Base-by-base conservation (phyloP, 1,284 basidiomycete species). In the Papiliotrema laurentii region DNA sequence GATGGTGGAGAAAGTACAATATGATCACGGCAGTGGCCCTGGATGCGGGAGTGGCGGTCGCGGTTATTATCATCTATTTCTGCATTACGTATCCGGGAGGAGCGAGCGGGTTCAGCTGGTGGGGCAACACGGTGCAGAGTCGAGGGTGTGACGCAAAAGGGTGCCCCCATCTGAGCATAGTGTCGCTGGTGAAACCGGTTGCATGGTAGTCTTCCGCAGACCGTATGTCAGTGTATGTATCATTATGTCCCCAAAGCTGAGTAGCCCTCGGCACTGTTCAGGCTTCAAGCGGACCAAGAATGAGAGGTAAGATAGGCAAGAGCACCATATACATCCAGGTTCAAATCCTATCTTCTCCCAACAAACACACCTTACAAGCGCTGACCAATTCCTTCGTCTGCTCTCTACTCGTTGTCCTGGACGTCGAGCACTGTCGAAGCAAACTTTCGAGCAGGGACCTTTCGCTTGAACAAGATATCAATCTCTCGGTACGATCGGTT, bases 401-500 rank as follows among this genome's bases (percentile, higher is more conserved):
- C 37, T 16, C 5, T 7, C 45, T 59, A 56, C 50, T 61, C 55
- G 45, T 58, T 45, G 5, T 58, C 63, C 26, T 58, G 59, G 38
- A 66, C 53, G 38, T 62, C 60, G 51, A 75, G 59, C 22, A 60
- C 43, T 21, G 73, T 74, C 26, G 49, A 53, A 42, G 54, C 45
- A 54, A 75, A 76, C 54, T 72, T 61, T 35, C 74, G 58, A 2
- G 74, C 71, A 16, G 63, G 46, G 18, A 69, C 54, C 40, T 57
- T 53, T 39, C 64, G 59, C 57, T 66, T 63, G 55, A 75, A 75
- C 26, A 75, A 54, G 19, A 74, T 60, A 51, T 75, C 74, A n/a
- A 75, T 56, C 45, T 75, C 70, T 30, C 66, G 64, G 62, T 70
- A 74, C 1, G 72, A 71, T 28, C 72, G 54, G 35, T 66, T 70